Evolutionary conservation across 1,139 yeast species (phyloP).

Genomic region (Pichia sp.): DNA sequence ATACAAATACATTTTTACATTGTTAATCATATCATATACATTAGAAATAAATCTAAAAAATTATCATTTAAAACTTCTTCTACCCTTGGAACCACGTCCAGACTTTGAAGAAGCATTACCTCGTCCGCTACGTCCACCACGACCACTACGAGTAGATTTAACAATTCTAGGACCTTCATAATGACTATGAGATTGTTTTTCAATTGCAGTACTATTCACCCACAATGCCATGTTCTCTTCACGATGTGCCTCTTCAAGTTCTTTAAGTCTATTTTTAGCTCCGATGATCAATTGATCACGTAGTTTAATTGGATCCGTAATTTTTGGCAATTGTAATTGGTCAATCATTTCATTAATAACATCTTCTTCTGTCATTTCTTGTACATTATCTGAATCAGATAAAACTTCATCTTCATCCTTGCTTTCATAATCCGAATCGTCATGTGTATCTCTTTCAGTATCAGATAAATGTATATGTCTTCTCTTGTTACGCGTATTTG

Average conservation of each 20-base stretch:
- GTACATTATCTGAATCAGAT: background rate
- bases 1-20: too few relatives aligned
- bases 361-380: background rate
- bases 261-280: conserved; percentile 1
- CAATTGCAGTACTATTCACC: conserved; percentile 55
- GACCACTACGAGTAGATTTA: conserved; percentile 4
- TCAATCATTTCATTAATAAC: conserved; percentile 4
- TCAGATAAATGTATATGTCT: background rate
- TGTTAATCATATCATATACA: too few relatives aligned
- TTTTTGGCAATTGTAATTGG: background rate
- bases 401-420: background rate
- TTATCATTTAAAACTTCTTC: background rate
- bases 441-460: background rate
- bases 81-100: background rate
- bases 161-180: conserved; percentile 43
- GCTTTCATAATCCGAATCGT: background rate
- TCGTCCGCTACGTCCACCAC: conserved; percentile 8
- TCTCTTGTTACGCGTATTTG: background rate
- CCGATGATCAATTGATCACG: conserved; percentile 3
- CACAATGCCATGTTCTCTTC: conserved; percentile 30
- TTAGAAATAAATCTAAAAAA: too few relatives aligned
- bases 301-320: background rate
- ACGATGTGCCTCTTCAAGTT: conserved; percentile 5
- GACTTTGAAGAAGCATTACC: background rate
- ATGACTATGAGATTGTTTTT: conserved; percentile 44